A percentile compares a stretch with the other conserved stretches of the same genome.
phyloP scores from a whole-genome alignment of 805 yeast genomes.

The Cyberlindnera japonica region DNA sequence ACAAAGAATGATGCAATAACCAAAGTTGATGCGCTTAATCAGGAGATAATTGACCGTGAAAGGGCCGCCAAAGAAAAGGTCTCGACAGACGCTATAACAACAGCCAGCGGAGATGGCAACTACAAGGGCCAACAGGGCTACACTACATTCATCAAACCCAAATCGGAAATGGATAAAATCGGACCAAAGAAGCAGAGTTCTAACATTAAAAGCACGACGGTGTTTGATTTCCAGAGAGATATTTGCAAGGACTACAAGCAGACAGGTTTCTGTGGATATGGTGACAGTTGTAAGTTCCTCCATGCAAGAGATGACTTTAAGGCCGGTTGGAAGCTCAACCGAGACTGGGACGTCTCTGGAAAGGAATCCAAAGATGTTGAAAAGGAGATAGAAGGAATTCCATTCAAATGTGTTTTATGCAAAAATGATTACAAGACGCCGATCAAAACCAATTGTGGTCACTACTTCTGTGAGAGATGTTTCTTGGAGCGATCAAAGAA shows the following conservation, averaged over 20 bases:
- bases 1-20: conserved; percentile 26
- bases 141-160: conserved; percentile 26
- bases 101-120: conserved; percentile 22
- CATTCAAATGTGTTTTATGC: conserved; percentile 64
- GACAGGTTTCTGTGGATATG: conserved; percentile 96
- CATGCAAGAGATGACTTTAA: conserved; percentile 86
- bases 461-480: conserved; percentile 61
- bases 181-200: conserved; percentile 40
- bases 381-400: conserved; percentile 34
- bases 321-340: conserved; percentile 60
- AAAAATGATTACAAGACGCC: conserved; percentile 51
- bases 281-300: conserved; percentile 92
- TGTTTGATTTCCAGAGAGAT: conserved; percentile 87
- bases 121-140: conserved; percentile 31
- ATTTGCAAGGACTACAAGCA: conserved; percentile 88
- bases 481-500: conserved; percentile 45
- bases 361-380: conserved; percentile 26
- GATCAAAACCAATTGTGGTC: conserved; percentile 56
- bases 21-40: conserved; percentile 21
- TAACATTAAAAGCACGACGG: conserved; percentile 59
- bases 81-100: neutral
- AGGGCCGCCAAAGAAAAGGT: conserved; percentile 11
- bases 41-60: conserved; percentile 21
- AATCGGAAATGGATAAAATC: conserved; percentile 23
- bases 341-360: conserved; percentile 59